Conservation (phyloP, 139 green algal genomes). For the Asterochloris erici region DNA sequence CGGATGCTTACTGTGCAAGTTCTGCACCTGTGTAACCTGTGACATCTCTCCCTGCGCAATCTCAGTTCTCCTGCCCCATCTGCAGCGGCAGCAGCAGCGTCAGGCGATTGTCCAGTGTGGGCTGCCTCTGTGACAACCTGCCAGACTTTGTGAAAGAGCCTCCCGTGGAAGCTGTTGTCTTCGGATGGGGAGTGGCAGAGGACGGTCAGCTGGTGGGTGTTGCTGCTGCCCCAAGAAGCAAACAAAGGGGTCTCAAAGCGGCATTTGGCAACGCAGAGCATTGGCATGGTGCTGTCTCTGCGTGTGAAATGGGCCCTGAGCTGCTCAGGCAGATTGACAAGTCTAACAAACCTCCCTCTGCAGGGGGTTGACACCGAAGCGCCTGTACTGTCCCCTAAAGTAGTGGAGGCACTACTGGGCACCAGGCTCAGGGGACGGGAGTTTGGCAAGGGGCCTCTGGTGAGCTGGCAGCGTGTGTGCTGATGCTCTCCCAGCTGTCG, state of each 20-base stretch:
- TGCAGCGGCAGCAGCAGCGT: too few species aligned
- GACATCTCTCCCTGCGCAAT: too few species aligned
- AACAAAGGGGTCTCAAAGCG: too few species aligned
- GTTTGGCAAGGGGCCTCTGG: conserved; percentile 33
- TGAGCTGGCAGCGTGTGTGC: conserved; percentile 1
- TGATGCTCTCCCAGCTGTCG: not conserved
- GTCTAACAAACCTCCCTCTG: not conserved
- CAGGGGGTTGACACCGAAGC: conserved; percentile 35
- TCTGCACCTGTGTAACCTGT: too few species aligned
- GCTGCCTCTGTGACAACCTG: conserved; percentile 22
- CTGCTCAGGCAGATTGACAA: too few species aligned
- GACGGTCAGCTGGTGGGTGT: conserved; percentile 74
- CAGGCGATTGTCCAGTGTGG: conserved; percentile 14
- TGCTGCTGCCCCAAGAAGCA: not conserved
- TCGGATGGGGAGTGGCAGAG: conserved; percentile 81
- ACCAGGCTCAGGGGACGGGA: conserved; percentile 53
- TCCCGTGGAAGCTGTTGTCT: conserved; percentile 81
- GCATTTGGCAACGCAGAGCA: not conserved
- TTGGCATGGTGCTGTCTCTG: not conserved
- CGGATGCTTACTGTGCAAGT: too few species aligned
- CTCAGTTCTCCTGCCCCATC: too few species aligned
- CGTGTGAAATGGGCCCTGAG: not conserved
- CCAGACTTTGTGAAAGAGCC: conserved; percentile 45
- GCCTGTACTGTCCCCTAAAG: conserved; percentile 51
- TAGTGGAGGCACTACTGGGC: conserved; percentile 76